Percentiles rank a stretch among this genome's conserved stretches.
Conservation (phyloP, 1,139 yeast species). For the Arxiozyma slooffiae region DNA sequence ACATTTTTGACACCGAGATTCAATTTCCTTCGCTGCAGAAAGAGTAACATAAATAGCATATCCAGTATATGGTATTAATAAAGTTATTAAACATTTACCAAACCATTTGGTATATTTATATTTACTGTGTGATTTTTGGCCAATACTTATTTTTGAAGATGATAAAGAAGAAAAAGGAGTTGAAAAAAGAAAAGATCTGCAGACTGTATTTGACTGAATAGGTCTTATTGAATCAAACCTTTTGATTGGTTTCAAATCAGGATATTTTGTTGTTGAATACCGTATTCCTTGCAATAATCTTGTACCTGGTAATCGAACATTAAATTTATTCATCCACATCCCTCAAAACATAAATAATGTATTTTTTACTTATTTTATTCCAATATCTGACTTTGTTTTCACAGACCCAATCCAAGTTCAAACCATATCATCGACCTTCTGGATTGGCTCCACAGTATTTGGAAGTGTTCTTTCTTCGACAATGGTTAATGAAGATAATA, state of each 20-base stretch:
- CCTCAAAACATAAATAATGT: no score
- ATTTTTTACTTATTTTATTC: no score
- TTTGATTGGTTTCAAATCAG: not conserved
- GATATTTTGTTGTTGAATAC: not conserved
- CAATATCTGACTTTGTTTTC: not conserved
- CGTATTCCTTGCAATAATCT: not conserved
- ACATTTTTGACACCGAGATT: conserved; percentile 36
- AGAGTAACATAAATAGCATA: conserved; percentile 56
- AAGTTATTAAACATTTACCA: not conserved
- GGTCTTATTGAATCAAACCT: not conserved
- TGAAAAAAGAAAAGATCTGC: not conserved
- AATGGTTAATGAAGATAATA: not conserved
- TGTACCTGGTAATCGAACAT: not conserved
- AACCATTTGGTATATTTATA: not conserved
- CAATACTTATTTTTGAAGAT: not conserved
- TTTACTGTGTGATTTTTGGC: not conserved
- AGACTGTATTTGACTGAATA: not conserved
- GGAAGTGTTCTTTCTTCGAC: not conserved
- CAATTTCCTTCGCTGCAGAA: conserved; percentile 47
- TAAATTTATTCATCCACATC: not conserved
- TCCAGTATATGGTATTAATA: conserved; percentile 49
- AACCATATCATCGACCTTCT: not conserved
- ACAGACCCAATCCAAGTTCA: not conserved
- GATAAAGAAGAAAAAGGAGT: no score
- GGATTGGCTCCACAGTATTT: not conserved